These are phyloP conservation scores for Cystobasidium onofrii DNA, from an alignment of 768 basidiomycete species.

Conservation along the genomic window DNA sequence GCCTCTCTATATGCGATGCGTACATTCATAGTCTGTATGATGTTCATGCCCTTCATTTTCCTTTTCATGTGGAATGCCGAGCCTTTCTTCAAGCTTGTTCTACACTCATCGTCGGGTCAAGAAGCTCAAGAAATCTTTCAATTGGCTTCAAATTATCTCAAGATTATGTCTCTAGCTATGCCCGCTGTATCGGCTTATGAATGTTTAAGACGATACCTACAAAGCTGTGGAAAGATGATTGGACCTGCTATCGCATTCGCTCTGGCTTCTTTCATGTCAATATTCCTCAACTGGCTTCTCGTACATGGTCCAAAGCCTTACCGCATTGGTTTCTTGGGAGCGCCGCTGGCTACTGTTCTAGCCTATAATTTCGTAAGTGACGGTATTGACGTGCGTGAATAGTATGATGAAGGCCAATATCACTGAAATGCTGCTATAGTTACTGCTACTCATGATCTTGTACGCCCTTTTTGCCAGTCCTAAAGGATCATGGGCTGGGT, in stretches of 20 bases:
- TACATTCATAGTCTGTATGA: constrained; percentile 16
- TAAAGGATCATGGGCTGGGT: constrained; percentile 4
- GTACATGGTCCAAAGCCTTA: constrained; percentile 20
- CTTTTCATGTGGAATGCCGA: constrained; percentile 11
- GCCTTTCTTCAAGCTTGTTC: constrained; percentile 8
- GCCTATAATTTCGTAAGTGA: constrained; percentile 13
- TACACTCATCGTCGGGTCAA: background rate
- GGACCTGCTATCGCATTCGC: constrained; percentile 16
- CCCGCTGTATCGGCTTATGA: constrained; percentile 27
- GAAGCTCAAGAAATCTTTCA: background rate
- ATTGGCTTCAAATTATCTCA: constrained; percentile 22
- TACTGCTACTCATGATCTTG: background rate
- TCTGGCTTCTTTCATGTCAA: background rate
- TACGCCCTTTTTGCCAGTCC: background rate
- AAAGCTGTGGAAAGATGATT: constrained; percentile 2
- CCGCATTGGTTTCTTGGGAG: constrained; percentile 25
- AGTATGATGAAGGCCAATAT: too few relatives aligned
- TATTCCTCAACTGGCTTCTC: constrained; percentile 15
- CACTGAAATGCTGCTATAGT: too few relatives aligned
- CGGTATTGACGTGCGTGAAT: too few relatives aligned
- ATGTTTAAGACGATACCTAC: constrained; percentile 18
- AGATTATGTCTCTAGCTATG: constrained; percentile 17
- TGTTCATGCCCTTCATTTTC: constrained; percentile 28
- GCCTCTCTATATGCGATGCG: constrained; percentile 13
- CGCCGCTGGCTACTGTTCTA: background rate